These are phyloP conservation scores for Tetrastigma voinierianum DNA, from an alignment of 164 flowering plant species.

Conservation along the genomic window DNA sequence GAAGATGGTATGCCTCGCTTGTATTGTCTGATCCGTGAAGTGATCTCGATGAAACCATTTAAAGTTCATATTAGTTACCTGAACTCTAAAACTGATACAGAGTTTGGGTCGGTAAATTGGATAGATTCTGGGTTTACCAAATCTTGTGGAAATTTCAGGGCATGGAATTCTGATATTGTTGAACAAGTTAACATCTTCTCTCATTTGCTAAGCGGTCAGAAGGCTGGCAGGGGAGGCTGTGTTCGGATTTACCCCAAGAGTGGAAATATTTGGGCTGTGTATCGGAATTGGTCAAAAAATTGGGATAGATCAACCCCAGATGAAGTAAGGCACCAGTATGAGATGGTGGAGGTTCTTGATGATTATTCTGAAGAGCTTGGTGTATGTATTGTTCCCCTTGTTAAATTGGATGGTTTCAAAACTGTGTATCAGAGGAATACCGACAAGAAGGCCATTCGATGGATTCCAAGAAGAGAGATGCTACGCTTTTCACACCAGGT, in stretches of 20 bases:
- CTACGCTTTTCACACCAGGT: constrained; percentile 90
- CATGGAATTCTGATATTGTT: constrained; percentile 52
- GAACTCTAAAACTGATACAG: constrained; percentile 63
- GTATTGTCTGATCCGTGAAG: constrained; percentile 73
- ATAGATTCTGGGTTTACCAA: constrained; percentile 67
- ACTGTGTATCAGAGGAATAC: constrained; percentile 59
- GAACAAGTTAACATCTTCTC: constrained; percentile 84
- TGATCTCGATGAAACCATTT: constrained; percentile 75
- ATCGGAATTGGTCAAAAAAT: constrained; percentile 74
- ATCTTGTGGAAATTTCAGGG: constrained; percentile 81
- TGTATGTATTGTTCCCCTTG: constrained; percentile 58
- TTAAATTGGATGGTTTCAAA: constrained; percentile 69
- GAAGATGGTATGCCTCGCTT: constrained; percentile 98
- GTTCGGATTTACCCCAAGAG: constrained; percentile 67
- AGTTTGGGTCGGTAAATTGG: constrained; percentile 72
- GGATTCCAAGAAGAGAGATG: constrained; percentile 88
- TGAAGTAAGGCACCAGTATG: constrained; percentile 71
- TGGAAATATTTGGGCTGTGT: constrained; percentile 92
- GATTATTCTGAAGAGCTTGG: constrained; percentile 75
- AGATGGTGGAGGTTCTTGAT: constrained; percentile 89
- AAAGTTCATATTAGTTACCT: constrained; percentile 66
- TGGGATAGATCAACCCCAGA: constrained; percentile 70
- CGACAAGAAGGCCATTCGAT: constrained; percentile 36
- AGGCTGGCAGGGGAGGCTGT: constrained; percentile 71
- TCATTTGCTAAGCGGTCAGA: constrained; percentile 59